Base-by-base conservation (phyloP, 2,329 filamentous ascomycete species). In the Ophiostoma sp. region DNA sequence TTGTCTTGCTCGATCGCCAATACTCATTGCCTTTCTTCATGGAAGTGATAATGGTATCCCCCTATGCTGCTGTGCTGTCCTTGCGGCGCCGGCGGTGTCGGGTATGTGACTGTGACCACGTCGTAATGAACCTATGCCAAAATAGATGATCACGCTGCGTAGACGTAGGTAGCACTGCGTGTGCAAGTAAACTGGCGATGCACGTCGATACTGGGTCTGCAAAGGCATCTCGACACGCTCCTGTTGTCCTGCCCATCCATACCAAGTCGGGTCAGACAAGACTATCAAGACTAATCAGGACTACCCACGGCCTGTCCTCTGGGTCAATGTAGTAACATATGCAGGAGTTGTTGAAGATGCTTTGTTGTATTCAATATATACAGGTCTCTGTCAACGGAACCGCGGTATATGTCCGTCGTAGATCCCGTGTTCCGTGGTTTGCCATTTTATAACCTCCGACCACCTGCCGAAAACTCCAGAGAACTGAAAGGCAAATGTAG, bases 1-100 rank as follows among this genome's bases (percentile, higher is more conserved):
- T 44, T 71, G 69, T 70, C 70, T 70, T 78, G 92, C 92, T 96
- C 92, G 92, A 96, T 93, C 87, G 92, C 92, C 92, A 96, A 84
- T 70, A 63, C 63, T 49, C 44, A 49, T 62, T 81, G 79, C 73
- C 69, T 71, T 68, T 67, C 64, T 64, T 72, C 64, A 55, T 60
- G 69, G 74, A 77, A 75, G 75, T 68, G 60, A 63, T 27, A 18
- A 42, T 63, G 60, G 60, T 63, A 62, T 62, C 58, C 38, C 58
- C 45, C 49, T 27, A 27, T 55, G 49, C 7, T 66, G 65, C 65
- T 70, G 70, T 38, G 65, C 55, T 64, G 58, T 62, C 38, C 14
- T 62, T n/a, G 58, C 12, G 11, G 41, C 40, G 40, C 16, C 40
- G 62, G 38, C 14, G 41, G 38, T 60, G 27, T 14, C 3, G 8